Base-by-base conservation (phyloP, 2,329 filamentous ascomycete genomes). In the Exophiala calicioides region DNA sequence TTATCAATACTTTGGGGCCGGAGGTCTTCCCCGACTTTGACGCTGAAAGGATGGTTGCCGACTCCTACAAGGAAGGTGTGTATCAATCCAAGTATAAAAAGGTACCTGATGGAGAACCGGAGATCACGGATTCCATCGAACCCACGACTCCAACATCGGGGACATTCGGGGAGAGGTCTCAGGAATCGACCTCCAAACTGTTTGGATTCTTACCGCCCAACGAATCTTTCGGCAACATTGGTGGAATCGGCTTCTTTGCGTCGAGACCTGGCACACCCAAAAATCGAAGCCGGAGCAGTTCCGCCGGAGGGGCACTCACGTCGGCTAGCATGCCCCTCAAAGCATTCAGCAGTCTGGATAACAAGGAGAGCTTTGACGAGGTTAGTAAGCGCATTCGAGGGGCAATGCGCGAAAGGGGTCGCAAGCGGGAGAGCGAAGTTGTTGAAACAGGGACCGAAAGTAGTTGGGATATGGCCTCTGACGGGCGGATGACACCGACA, bases 1-100 rank as follows among this genome's bases (percentile, higher is more conserved):
- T 95, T 35, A 95, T 98, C 75, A 97, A 98, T 68, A 89, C 87
- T 13, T 82, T 98, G 9, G 93, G 93, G 0, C 93, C 93, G 0
- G 90, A 97, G 64, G 85, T 98, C 73, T 98, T 94, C 71, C 85
- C 90, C n/a, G 93, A 98, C 71, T 98, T 95, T 63, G 88, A 93
- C 60, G 79, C 84, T 53, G 78, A 81, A 9, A 81, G 88, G 24
- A 79, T 93, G 46, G 73, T 91, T 35, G 68, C 71, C 3, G 74
- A 75, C 61, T 73, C 74, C 3, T 74, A 75, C 63, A 68, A 67
- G 26, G 64, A 64, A 47, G 61, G 60, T 45, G 52, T 59, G 45
- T 50, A 59, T 43, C 48, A 61, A 53, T 57, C 57, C 34, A 52
- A 48, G 38, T 49, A 51, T 53, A 58, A 53, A 24, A 30, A 52